A percentile compares a stretch with the other conserved stretches of the same genome.
Evolutionary conservation across 164 flowering plant species (phyloP).

Genomic region (Macadamia tetraphylla): DNA sequence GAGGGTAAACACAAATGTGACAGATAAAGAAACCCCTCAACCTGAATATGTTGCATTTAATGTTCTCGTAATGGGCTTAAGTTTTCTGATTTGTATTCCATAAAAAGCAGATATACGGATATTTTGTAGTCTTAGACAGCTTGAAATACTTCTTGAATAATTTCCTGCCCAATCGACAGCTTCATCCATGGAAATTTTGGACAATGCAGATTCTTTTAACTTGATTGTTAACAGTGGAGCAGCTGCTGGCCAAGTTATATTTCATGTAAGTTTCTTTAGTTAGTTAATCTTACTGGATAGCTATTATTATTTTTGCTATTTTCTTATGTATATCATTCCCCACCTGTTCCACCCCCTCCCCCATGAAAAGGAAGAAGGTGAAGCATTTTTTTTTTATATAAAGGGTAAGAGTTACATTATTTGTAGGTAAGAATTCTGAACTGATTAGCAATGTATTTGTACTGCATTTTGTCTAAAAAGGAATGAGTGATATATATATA

Average conservation of each 20-base stretch:
- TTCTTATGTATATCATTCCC: no score
- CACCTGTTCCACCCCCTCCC: no score
- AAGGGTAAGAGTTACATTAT: no score
- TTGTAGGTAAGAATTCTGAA: no score
- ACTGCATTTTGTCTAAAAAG: no score
- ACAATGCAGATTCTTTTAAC: slow-evolving; percentile 83
- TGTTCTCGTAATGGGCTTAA: no score
- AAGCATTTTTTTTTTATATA: no score
- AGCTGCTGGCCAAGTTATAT: slow-evolving; percentile 90
- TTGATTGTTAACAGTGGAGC: slow-evolving; percentile 79
- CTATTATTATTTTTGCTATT: neutral
- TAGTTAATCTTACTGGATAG: neutral
- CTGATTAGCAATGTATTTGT: no score
- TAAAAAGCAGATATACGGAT: neutral
- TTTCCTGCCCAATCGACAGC: neutral
- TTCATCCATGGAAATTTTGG: slow-evolving; percentile 1
- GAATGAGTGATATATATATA: neutral
- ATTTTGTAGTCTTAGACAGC: neutral
- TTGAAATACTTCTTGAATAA: neutral
- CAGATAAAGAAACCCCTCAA: no score
- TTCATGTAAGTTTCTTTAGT: slow-evolving; percentile 51
- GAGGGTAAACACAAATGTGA: no score
- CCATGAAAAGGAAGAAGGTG: no score
- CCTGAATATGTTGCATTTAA: no score
- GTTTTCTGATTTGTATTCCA: neutral